These are phyloP conservation scores for Mariannaea elegans DNA, from an alignment of 2,329 filamentous ascomycete genomes.

Conservation along the genomic window DNA sequence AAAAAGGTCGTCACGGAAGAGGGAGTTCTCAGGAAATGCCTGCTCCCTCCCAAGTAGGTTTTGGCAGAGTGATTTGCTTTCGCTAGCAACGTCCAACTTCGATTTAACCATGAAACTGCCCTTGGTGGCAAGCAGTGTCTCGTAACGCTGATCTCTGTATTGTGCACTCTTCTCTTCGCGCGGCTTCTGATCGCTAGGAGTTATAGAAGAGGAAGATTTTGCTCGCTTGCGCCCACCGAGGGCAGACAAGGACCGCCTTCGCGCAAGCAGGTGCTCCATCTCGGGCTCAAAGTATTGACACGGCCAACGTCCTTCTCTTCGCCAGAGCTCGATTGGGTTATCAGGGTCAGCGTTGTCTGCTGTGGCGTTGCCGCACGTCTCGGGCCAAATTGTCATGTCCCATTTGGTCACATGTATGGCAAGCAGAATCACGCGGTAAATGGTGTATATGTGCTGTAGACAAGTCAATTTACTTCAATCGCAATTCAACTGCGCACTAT, in stretches of 20 bases:
- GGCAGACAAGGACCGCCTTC: conserved; percentile 9
- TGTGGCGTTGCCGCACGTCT: too few species aligned
- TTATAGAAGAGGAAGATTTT: conserved; percentile 35
- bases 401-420: background rate
- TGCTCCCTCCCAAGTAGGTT: background rate
- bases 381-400: background rate
- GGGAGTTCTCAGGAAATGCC: conserved; percentile 37
- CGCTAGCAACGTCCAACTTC: conserved; percentile 40
- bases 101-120: conserved; percentile 52
- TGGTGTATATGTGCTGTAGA: background rate
- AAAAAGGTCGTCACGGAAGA: conserved; percentile 52
- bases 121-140: conserved; percentile 41
- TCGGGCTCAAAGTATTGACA: conserved; percentile 7
- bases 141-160: conserved; percentile 49
- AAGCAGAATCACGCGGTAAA: background rate
- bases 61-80: conserved; percentile 39
- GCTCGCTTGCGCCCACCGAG: conserved; percentile 12
- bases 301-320: conserved; percentile 17
- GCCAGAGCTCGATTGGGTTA: conserved; percentile 18
- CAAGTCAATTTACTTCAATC: background rate
- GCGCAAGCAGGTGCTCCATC: conserved; percentile 20
- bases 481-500: background rate
- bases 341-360: too few species aligned
- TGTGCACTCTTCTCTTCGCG: conserved; percentile 49
- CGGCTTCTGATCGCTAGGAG: conserved; percentile 50